Conservation (phyloP, 1,284 basidiomycete genomes). For the Ustilago trichophora region DNA sequence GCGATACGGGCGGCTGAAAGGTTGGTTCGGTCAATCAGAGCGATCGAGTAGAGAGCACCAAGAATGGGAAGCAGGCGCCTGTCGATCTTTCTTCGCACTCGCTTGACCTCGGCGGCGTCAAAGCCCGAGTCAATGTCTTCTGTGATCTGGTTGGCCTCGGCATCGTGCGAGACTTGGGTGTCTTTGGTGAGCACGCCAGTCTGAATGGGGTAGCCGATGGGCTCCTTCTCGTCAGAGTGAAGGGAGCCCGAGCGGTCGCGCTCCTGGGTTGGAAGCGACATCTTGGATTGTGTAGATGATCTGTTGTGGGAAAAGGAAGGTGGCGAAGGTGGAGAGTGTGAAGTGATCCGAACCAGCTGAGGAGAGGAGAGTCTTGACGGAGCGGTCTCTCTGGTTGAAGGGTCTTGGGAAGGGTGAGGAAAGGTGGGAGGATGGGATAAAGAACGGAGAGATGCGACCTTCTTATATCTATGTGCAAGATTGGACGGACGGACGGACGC, state of each 20-base stretch:
- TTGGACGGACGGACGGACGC: background rate
- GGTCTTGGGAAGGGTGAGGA: background rate
- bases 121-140: slow-evolving; percentile 53
- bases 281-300: background rate
- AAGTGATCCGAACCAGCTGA: background rate
- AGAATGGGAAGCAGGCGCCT: slow-evolving; percentile 66
- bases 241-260: slow-evolving; percentile 42
- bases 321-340: background rate
- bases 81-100: slow-evolving; percentile 63
- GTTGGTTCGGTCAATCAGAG: slow-evolving; percentile 64
- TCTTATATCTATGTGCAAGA: slow-evolving; percentile 14
- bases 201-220: slow-evolving; percentile 30
- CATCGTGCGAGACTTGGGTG: slow-evolving; percentile 20
- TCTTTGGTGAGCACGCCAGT: slow-evolving; percentile 32
- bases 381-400: slow-evolving; percentile 1
- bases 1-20: slow-evolving; percentile 55
- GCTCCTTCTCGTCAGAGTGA: slow-evolving; percentile 44
- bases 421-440: background rate
- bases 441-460: slow-evolving; percentile 1
- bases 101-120: slow-evolving; percentile 46
- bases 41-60: slow-evolving; percentile 65
- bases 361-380: background rate
- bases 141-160: slow-evolving; percentile 30
- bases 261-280: slow-evolving; percentile 19
- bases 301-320: background rate